Evolutionary conservation across 306 rosid genomes (phyloP), one percentile per base, ranked within the genome.

Genomic region (Malus orientalis): DNA sequence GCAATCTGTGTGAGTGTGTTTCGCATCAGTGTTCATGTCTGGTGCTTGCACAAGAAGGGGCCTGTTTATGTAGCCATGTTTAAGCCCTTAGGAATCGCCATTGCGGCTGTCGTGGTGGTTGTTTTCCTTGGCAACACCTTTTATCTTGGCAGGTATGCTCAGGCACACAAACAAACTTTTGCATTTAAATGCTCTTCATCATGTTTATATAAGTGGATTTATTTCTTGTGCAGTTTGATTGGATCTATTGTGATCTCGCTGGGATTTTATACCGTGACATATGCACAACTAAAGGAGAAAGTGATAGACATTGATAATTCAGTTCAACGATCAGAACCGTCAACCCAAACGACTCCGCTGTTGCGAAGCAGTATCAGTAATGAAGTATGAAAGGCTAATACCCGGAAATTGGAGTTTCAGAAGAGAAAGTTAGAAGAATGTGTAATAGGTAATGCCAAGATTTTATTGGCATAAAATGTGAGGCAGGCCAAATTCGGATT

Each of bases 11-110:
- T 71, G 45, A 62, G 84, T 14, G 74, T 81, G 71, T 49, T 81
- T 51, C 80, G 86, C 0, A 68, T 76, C 2, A 47, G 66, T 4
- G 76, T 85, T 36, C 83, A 81, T 40, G 79, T 63, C 10, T 85
- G 86, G 84, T 85, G 86, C 75, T 78, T 85, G 76, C 74, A 76
- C 16, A 81, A 76, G 76, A 81, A 73, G 55, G 88, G 88, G 0
- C 88, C 88, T 22, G 76, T 84, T 25, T 84, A 55, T 40, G 88
- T 84, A 13, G 82, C 72, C 67, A 82, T 85, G 83, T 85, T 85
- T 74, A 85, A 81, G 70, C 88, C 86, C 2, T 70, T 85, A 2
- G 84, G 83, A 19, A 81, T 82, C 23, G 85, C 79, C 18, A 58
- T 85, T 18, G 84, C 88, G 0, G 79, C 69, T 20, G 15, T 54